These are phyloP conservation scores for Backusella tuberculispora DNA, from an alignment of 192 early-diverging fungal genomes.

Conservation along the genomic window DNA sequence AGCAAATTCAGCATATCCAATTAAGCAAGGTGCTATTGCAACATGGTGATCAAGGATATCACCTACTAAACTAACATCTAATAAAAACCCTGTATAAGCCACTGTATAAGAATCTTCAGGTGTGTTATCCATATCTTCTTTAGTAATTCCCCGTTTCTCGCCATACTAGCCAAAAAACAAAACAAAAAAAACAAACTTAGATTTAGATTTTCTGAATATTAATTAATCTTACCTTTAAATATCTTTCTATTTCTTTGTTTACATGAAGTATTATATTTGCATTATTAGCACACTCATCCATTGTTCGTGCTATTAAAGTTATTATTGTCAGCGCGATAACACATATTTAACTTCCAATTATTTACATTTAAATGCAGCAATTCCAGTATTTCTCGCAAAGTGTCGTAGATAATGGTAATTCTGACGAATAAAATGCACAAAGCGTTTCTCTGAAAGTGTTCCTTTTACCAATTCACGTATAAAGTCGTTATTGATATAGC, in stretches of 20 bases:
- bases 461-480: slow-evolving; percentile 74
- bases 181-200: neutral
- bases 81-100: slow-evolving; percentile 83
- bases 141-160: slow-evolving; percentile 70
- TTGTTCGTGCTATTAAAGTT: neutral
- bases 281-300: slow-evolving; percentile 1
- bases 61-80: slow-evolving; percentile 73
- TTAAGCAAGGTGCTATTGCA: slow-evolving; percentile 81
- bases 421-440: slow-evolving; percentile 81
- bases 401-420: slow-evolving; percentile 82
- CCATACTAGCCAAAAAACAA: slow-evolving; percentile 72
- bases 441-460: slow-evolving; percentile 64
- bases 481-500: slow-evolving; percentile 73
- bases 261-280: slow-evolving; percentile 10
- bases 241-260: neutral
- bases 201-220: neutral
- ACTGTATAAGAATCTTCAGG: slow-evolving; percentile 73
- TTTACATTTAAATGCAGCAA: slow-evolving; percentile 76
- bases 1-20: slow-evolving; percentile 86
- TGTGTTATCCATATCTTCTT: slow-evolving; percentile 66
- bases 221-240: neutral
- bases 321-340: neutral
- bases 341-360: neutral
- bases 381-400: slow-evolving; percentile 75
- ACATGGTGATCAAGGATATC: slow-evolving; percentile 75